phyloP scores from a whole-genome alignment of 2,329 filamentous ascomycete genomes.

The Xylaria polymorpha region DNA sequence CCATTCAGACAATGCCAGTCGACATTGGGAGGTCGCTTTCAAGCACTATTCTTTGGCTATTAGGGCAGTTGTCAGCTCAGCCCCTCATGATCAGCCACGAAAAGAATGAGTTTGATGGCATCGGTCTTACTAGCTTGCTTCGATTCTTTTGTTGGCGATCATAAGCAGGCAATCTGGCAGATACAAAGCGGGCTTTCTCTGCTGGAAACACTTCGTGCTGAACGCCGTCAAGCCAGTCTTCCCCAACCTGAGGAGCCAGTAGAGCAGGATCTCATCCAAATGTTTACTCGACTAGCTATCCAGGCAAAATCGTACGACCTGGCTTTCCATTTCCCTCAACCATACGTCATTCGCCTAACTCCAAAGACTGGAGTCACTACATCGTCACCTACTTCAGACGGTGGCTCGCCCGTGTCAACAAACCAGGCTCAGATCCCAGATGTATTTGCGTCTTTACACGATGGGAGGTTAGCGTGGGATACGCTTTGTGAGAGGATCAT shows the following conservation, averaged over 20 bases:
- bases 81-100: constrained; percentile 58
- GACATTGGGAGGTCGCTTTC: constrained; percentile 70
- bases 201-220: constrained; percentile 63
- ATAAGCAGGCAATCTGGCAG: constrained; percentile 69
- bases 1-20: constrained; percentile 54
- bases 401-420: constrained; percentile 56
- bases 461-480: constrained; percentile 69
- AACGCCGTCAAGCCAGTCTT: constrained; percentile 56
- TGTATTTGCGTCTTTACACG: constrained; percentile 61
- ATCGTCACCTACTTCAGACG: constrained; percentile 58
- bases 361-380: constrained; percentile 52
- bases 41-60: constrained; percentile 69
- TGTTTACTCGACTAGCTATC: constrained; percentile 72
- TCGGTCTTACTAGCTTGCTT: constrained; percentile 75
- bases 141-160: constrained; percentile 73
- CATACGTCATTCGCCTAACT: constrained; percentile 67
- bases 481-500: constrained; percentile 66
- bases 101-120: constrained; percentile 70
- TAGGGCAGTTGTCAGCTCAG: constrained; percentile 60
- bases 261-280: constrained; percentile 69
- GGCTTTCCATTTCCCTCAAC: constrained; percentile 74
- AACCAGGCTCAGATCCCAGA: constrained; percentile 56
- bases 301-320: constrained; percentile 76
- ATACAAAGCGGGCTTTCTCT: constrained; percentile 69
- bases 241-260: constrained; percentile 60